Percentiles rank a stretch among this genome's conserved stretches.
Evolutionary conservation across 1,139 yeast genomes (phyloP).

Genomic region (Protomyces pachydermus): DNA sequence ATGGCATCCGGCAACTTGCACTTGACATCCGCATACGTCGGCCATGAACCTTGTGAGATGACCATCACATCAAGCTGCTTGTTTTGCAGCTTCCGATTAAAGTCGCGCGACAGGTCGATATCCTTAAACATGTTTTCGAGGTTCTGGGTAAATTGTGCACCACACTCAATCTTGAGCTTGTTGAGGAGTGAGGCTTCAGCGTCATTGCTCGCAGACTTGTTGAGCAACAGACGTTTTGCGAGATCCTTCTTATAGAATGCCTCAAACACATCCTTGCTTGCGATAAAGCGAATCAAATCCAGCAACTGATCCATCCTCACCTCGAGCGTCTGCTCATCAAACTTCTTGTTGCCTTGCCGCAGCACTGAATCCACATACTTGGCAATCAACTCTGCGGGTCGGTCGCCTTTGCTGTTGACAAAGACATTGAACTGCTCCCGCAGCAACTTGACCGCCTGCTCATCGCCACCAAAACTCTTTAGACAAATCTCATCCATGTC

Average conservation of each 20-base stretch:
- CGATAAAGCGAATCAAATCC: constrained; percentile 37
- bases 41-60: constrained; percentile 39
- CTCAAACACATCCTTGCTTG: constrained; percentile 41
- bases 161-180: constrained; percentile 39
- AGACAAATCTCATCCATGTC: constrained; percentile 30
- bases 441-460: constrained; percentile 30
- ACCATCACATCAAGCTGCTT: constrained; percentile 37
- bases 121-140: constrained; percentile 42
- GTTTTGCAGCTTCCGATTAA: constrained; percentile 29
- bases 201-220: constrained; percentile 35
- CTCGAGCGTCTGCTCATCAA: constrained; percentile 33
- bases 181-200: constrained; percentile 37
- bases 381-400: constrained; percentile 37
- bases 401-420: constrained; percentile 34
- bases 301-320: constrained; percentile 33
- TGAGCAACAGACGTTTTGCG: constrained; percentile 40
- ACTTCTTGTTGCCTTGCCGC: constrained; percentile 33
- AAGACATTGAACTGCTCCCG: constrained; percentile 35
- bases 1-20: constrained; percentile 37
- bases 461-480: constrained; percentile 30
- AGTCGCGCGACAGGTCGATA: constrained; percentile 35
- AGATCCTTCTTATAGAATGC: constrained; percentile 41
- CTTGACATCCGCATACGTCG: constrained; percentile 38
- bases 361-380: constrained; percentile 43
- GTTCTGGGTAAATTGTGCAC: constrained; percentile 37